These are phyloP conservation scores for Mycena indigotica DNA, from an alignment of 768 basidiomycete genomes.

Conservation along the genomic window DNA sequence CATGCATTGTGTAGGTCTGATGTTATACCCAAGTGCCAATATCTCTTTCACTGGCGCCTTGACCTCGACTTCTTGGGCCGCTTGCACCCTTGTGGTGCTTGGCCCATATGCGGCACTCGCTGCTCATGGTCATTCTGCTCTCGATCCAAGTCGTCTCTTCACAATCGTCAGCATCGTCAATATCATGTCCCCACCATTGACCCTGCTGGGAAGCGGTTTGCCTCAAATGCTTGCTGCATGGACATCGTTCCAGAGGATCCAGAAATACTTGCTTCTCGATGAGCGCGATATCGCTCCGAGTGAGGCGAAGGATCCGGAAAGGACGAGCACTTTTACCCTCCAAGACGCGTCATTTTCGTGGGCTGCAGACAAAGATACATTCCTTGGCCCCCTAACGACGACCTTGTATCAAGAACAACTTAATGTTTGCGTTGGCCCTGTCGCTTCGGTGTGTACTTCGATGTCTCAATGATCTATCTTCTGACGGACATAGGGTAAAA, in stretches of 20 bases:
- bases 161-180: slow-evolving; percentile 9
- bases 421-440: slow-evolving; percentile 6
- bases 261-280: slow-evolving; percentile 8
- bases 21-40: slow-evolving; percentile 5
- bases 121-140: neutral
- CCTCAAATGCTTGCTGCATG: slow-evolving; percentile 7
- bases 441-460: slow-evolving; percentile 3
- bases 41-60: slow-evolving; percentile 11
- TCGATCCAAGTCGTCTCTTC: slow-evolving; percentile 11
- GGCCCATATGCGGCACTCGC: slow-evolving; percentile 14
- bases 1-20: neutral
- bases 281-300: neutral
- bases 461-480: neutral
- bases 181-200: slow-evolving; percentile 2
- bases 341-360: slow-evolving; percentile 8
- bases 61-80: slow-evolving; percentile 1
- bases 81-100: slow-evolving; percentile 8
- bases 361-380: slow-evolving; percentile 6
- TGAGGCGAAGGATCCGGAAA: neutral
- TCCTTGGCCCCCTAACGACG: slow-evolving; percentile 5
- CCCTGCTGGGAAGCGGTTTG: neutral
- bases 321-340: neutral
- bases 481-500: slow-evolving; percentile 4
- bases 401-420: neutral
- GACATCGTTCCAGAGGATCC: slow-evolving; percentile 5